Conservation (phyloP, 179 eudicot species). For the Gypsophila paniculata region DNA sequence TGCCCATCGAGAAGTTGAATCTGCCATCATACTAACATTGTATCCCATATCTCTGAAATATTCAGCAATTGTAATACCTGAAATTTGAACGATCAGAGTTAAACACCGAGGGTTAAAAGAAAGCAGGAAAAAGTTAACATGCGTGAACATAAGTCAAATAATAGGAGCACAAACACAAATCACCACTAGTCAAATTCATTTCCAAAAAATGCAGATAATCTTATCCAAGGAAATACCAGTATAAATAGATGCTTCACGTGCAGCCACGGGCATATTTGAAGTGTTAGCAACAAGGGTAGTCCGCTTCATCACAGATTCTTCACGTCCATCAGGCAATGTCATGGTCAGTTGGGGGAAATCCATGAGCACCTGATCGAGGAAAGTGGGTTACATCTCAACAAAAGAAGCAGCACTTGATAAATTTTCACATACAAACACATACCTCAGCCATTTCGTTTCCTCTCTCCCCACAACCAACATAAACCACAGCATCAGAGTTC, state of each 20-base stretch:
- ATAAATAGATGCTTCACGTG: slow-evolving; percentile 98
- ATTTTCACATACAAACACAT: slow-evolving; percentile 17
- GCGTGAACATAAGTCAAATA: not conserved
- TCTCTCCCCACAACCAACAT: slow-evolving; percentile 99
- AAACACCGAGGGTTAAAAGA: slow-evolving; percentile 1
- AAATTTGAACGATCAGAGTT: slow-evolving; percentile 19
- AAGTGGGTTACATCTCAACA: slow-evolving; percentile 10
- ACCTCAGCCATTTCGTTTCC: slow-evolving; percentile 99
- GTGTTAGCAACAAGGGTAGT: slow-evolving; percentile 98
- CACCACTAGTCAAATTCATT: not conserved
- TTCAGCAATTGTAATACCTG: slow-evolving; percentile 97
- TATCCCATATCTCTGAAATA: slow-evolving; percentile 98
- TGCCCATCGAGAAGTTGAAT: slow-evolving; percentile 99
- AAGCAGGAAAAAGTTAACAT: not conserved
- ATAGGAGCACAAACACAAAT: not conserved
- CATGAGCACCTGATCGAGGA: slow-evolving; percentile 74
- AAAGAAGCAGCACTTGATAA: slow-evolving; percentile 9
- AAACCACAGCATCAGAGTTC: slow-evolving; percentile 95
- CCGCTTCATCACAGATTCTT: slow-evolving; percentile 99
- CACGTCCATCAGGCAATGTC: slow-evolving; percentile 99
- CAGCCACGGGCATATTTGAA: slow-evolving; percentile 99
- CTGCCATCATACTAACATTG: slow-evolving; percentile 99
- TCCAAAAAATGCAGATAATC: not conserved
- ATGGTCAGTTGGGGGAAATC: slow-evolving; percentile 99
- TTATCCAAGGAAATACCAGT: slow-evolving; percentile 48